Conservation (phyloP, 2,329 filamentous ascomycete genomes). For the Sporothrix curviconia region DNA sequence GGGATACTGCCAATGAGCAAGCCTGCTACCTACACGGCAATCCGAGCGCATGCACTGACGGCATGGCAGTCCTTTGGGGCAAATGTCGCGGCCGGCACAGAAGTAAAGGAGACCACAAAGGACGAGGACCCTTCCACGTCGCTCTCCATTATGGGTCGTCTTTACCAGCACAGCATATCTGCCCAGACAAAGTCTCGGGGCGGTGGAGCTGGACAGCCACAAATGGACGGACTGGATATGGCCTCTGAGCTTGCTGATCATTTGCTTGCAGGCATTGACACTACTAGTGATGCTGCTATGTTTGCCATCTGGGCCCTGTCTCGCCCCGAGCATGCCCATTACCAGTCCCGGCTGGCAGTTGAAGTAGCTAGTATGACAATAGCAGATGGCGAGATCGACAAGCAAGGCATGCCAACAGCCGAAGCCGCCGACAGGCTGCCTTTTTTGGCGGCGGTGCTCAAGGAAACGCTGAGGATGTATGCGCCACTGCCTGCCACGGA, state of each 20-base stretch:
- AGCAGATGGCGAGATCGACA: slow-evolving; percentile 16
- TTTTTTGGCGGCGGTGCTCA: slow-evolving; percentile 43
- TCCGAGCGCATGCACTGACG: slow-evolving; percentile 30
- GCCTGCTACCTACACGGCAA: slow-evolving; percentile 45
- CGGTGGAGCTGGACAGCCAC: too few species aligned
- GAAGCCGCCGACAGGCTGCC: slow-evolving; percentile 33
- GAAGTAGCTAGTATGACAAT: slow-evolving; percentile 29
- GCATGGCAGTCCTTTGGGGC: slow-evolving; percentile 22
- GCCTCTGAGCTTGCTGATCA: slow-evolving; percentile 50
- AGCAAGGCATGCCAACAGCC: slow-evolving; percentile 28
- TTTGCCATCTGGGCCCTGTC: slow-evolving; percentile 46
- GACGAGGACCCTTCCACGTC: slow-evolving; percentile 21
- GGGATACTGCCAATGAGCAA: slow-evolving; percentile 43
- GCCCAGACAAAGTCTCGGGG: slow-evolving; percentile 19
- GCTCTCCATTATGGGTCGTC: slow-evolving; percentile 29
- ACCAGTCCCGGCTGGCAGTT: slow-evolving; percentile 38
- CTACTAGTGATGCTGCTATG: slow-evolving; percentile 41
- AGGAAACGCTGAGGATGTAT: slow-evolving; percentile 43
- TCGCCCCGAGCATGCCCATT: slow-evolving; percentile 32
- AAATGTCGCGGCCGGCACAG: not conserved
- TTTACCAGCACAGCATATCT: slow-evolving; percentile 24
- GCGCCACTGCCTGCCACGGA: slow-evolving; percentile 46
- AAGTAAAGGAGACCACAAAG: not conserved
- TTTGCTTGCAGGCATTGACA: slow-evolving; percentile 47
- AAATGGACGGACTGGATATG: slow-evolving; percentile 37